Evolutionary conservation across 2,329 filamentous ascomycete genomes (phyloP), one percentile per base, ranked within the genome.

Genomic region (Diaporthe vaccinii): DNA sequence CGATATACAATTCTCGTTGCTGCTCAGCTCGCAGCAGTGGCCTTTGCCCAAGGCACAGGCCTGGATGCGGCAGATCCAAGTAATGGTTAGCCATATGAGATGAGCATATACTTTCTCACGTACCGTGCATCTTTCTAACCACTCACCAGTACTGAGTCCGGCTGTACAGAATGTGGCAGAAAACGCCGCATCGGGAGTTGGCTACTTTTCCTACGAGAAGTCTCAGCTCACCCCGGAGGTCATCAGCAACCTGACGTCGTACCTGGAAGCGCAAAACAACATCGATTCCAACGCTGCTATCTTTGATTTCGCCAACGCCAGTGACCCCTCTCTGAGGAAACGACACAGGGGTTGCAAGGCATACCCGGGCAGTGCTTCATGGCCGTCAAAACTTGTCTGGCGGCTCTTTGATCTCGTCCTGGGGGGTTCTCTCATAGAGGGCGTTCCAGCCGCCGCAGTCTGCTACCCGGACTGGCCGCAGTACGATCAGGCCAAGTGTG

Each of bases 361-460:
- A 4, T 74, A 75, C 15, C 77, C 77, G 0, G 76, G 77, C 14
- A 76, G 53, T 9, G 51, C n/a, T 0, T 46, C 53, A 7, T 78
- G 77, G 77, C 76, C 77, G 14, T 57, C 62, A 2, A 39, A n/a
- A 8, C 1, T 17, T n/a, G 44, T 46, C 3, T 77, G 77, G 76
- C 25, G 34, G 25, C 9, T 71, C 2, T 59, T 78, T 15, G 62
- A 69, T 22, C 44, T 73, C 7, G n/a, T 77, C 3, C 34, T 59
- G 1, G 74, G 77, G 4, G 58, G 49, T 12, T 57, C 76, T 1
- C 55, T 78, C 6, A 36, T 77, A 5, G 49, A 78, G 12, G 44
- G 61, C 20, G 53, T 74, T 7, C 72, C 72, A 7, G 46, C 46
- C 36, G 72, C 72, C 2, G 49, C 72, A 15, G 72, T 74, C 10